phyloP scores from a whole-genome alignment of 805 yeast genomes.

The Hanseniaspora osmophila region DNA sequence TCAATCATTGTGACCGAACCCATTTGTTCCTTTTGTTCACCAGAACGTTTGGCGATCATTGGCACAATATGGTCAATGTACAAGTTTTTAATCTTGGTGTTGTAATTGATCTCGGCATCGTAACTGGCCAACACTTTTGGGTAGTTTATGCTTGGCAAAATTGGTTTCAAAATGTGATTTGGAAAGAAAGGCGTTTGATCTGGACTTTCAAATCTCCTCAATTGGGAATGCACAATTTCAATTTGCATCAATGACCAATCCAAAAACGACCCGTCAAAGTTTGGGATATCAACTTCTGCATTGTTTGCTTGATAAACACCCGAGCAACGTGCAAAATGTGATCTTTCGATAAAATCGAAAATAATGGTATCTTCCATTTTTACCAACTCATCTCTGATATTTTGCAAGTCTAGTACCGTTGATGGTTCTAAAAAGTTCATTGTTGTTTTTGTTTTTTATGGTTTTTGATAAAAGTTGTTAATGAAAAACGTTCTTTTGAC shows the following conservation, averaged over 20 bases:
- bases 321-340: constrained; percentile 68
- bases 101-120: constrained; percentile 63
- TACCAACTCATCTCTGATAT: constrained; percentile 72
- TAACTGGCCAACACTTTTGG: constrained; percentile 69
- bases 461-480: neutral
- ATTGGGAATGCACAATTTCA: constrained; percentile 63
- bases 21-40: constrained; percentile 71
- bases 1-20: constrained; percentile 82
- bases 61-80: constrained; percentile 73
- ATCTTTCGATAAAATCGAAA: constrained; percentile 82
- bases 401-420: constrained; percentile 62
- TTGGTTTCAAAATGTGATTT: constrained; percentile 42
- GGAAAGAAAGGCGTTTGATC: constrained; percentile 90
- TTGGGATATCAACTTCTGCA: constrained; percentile 37
- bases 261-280: constrained; percentile 66
- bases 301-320: constrained; percentile 53
- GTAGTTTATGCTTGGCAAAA: constrained; percentile 65
- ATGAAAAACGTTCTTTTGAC: no score
- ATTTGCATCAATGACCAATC: constrained; percentile 73
- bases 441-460: neutral
- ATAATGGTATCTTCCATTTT: constrained; percentile 95
- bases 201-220: constrained; percentile 85
- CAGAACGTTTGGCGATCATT: constrained; percentile 43
- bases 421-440: constrained; percentile 83
- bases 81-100: constrained; percentile 46